phyloP scores from a whole-genome alignment of 495 filamentous ascomycete species.

The Mytilinidion resinicola region DNA sequence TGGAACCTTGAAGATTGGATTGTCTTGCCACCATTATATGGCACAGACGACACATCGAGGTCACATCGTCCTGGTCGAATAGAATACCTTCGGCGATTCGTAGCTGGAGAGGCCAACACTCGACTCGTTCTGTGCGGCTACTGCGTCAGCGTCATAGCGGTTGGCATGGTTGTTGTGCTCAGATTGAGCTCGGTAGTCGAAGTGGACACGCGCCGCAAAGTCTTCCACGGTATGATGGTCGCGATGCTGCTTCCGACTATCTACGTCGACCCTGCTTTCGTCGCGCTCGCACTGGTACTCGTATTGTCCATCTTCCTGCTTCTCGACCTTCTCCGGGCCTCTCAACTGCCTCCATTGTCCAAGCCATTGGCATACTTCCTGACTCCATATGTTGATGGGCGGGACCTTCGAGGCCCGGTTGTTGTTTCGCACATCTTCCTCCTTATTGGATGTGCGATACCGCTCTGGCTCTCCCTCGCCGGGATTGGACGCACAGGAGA shows the following conservation, averaged over 20 bases:
- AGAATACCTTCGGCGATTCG: conserved; percentile 17
- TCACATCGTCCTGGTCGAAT: neutral
- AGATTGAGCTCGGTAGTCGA: conserved; percentile 64
- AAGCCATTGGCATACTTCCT: conserved; percentile 77
- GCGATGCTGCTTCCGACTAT: conserved; percentile 83
- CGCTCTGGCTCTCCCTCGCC: conserved; percentile 81
- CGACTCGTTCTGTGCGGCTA: conserved; percentile 72
- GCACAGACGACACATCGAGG: conserved; percentile 21
- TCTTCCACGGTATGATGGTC: conserved; percentile 98
- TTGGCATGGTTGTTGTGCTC: conserved; percentile 68
- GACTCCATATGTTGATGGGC: conserved; percentile 87
- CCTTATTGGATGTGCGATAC: conserved; percentile 91
- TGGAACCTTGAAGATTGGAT: conserved; percentile 70
- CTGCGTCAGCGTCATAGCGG: conserved; percentile 58
- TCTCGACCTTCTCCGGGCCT: conserved; percentile 81
- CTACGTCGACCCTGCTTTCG: conserved; percentile 79
- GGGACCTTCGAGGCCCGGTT: conserved; percentile 87
- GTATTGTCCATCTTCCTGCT: conserved; percentile 77
- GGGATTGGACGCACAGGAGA: conserved; percentile 49
- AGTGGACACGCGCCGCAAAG: conserved; percentile 94
- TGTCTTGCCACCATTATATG: conserved; percentile 53
- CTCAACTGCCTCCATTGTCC: conserved; percentile 82
- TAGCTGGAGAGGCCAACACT: conserved; percentile 67
- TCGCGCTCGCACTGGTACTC: conserved; percentile 66
- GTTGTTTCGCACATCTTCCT: conserved; percentile 95